Percentiles rank a stretch among this genome's conserved stretches.
These are phyloP conservation scores for Scheffersomyces illinoinensis DNA, from an alignment of 1,139 yeast species.

Conservation along the genomic window DNA sequence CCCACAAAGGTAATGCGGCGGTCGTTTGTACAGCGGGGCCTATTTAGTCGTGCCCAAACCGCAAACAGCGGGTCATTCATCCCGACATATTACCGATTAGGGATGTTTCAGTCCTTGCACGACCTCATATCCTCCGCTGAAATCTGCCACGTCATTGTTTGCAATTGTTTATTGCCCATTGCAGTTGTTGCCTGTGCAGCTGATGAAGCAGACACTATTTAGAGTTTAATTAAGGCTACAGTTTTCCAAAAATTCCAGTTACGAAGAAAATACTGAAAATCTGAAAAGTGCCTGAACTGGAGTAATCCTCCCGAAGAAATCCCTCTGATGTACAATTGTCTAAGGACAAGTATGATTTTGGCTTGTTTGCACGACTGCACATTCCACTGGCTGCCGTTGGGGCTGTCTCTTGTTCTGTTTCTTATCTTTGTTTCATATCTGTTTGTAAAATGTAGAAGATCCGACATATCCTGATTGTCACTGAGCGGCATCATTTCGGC, in stretches of 20 bases:
- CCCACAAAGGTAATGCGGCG: neutral
- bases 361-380: neutral
- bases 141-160: neutral
- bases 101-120: neutral
- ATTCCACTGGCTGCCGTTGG: neutral
- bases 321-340: neutral
- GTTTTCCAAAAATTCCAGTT: no score
- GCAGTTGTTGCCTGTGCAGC: neutral
- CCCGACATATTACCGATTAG: neutral
- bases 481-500: neutral
- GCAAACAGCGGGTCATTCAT: neutral
- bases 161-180: neutral
- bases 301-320: neutral
- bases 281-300: neutral
- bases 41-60: neutral
- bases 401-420: neutral
- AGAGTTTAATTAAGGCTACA: no score
- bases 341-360: neutral
- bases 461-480: neutral
- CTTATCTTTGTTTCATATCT: neutral
- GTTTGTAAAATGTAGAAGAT: no score
- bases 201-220: neutral
- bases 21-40: neutral
- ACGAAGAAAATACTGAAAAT: no score
- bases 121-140: neutral